Evolutionary conservation across 495 filamentous ascomycete species (phyloP).

Genomic region (Aspergillus egyptiacus): DNA sequence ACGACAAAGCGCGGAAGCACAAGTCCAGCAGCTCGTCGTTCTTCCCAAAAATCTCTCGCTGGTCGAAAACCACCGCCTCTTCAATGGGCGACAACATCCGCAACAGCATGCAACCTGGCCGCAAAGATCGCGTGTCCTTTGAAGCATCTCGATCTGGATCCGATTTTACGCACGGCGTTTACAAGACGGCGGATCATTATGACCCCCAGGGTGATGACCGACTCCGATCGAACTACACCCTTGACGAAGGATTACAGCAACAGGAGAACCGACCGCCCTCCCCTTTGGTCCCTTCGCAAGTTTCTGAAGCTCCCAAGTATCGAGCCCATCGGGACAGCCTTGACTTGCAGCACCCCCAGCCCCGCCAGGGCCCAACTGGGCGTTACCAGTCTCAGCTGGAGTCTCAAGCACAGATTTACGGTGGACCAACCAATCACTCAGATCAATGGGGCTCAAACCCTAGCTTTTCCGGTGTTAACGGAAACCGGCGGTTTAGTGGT

Average conservation of each 20-base stretch:
- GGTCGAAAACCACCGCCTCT: conserved; percentile 93
- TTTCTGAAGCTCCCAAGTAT: conserved; percentile 84
- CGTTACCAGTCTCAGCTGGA: conserved; percentile 78
- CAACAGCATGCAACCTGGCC: conserved; percentile 43
- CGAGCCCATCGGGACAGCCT: conserved; percentile 84
- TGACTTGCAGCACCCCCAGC: conserved; percentile 86
- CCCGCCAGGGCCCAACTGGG: conserved; percentile 72
- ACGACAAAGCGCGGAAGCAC: conserved; percentile 79
- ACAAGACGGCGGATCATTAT: conserved; percentile 59
- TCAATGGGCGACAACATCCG: conserved; percentile 54
- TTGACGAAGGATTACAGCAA: conserved; percentile 41
- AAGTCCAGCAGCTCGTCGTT: conserved; percentile 84
- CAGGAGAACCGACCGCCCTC: conserved; percentile 52
- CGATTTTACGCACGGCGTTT: conserved; percentile 50
- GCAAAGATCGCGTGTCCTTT: conserved; percentile 48
- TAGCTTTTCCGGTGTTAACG: conserved; percentile 38
- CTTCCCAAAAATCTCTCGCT: conserved; percentile 90
- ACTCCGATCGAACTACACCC: conserved; percentile 60
- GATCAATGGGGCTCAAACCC: conserved; percentile 68
- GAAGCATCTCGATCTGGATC: conserved; percentile 67
- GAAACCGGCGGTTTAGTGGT: conserved; percentile 40
- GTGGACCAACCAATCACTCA: conserved; percentile 54
- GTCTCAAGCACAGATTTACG: conserved; percentile 67
- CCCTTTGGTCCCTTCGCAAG: conserved; percentile 55
- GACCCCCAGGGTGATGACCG: conserved; percentile 65